Evolutionary conservation across 768 basidiomycete genomes (phyloP).

Genomic region (Pholiota microspora): DNA sequence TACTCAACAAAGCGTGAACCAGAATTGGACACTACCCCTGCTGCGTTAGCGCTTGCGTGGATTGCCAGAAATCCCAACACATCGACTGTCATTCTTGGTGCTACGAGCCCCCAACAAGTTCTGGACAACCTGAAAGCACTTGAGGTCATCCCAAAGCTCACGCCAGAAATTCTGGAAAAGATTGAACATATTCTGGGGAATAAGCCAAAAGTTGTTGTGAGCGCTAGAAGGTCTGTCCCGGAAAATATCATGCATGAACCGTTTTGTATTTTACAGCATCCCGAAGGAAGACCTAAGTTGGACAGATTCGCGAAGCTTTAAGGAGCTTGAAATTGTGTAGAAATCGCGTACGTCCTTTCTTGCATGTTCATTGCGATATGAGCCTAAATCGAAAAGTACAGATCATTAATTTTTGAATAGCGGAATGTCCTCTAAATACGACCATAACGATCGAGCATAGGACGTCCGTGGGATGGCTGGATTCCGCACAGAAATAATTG

Average conservation of each 20-base stretch:
- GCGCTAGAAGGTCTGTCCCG: slow-evolving; percentile 10
- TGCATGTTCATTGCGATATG: too few relatives aligned
- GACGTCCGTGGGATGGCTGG: slow-evolving; percentile 19
- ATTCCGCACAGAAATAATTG: background rate
- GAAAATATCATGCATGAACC: background rate
- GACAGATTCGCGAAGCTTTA: slow-evolving; percentile 18
- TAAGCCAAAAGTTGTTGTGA: slow-evolving; percentile 39
- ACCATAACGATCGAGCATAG: slow-evolving; percentile 10
- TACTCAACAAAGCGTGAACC: background rate
- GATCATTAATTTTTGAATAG: too few relatives aligned
- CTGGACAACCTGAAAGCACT: slow-evolving; percentile 69
- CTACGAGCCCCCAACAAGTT: slow-evolving; percentile 60
- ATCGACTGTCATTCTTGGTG: slow-evolving; percentile 66
- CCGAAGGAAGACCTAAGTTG: slow-evolving; percentile 20
- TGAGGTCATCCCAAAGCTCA: slow-evolving; percentile 70
- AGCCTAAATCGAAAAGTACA: too few relatives aligned
- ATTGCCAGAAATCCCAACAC: slow-evolving; percentile 65
- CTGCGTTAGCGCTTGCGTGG: slow-evolving; percentile 80
- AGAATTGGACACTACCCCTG: slow-evolving; percentile 57
- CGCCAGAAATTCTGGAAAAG: slow-evolving; percentile 58
- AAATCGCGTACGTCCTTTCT: too few relatives aligned
- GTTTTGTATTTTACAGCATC: slow-evolving; percentile 13
- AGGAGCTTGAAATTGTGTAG: too few relatives aligned
- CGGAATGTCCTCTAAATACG: slow-evolving; percentile 6
- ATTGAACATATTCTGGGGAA: slow-evolving; percentile 69